Conservation (phyloP, 345 rosid genomes). For the Eucalyptus cloeziana region DNA sequence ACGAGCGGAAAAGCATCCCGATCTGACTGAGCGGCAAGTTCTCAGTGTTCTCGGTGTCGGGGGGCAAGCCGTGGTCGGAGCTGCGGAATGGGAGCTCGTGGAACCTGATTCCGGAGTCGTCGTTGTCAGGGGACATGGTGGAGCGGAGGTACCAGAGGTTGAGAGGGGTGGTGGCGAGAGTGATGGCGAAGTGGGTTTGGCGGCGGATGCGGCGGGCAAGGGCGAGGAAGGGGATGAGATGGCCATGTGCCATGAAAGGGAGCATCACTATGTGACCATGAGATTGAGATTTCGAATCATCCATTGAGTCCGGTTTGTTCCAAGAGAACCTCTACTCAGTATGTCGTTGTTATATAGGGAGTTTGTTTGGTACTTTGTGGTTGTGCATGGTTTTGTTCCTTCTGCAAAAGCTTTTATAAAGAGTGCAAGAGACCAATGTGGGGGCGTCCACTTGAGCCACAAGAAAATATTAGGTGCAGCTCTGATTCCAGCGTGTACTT, state of each 20-base stretch:
- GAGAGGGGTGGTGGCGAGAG: constrained; percentile 29
- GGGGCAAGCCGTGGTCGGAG: constrained; percentile 25
- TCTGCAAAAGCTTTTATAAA: neutral
- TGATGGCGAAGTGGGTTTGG: constrained; percentile 10
- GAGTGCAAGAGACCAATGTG: neutral
- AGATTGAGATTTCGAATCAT: neutral
- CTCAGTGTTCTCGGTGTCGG: constrained; percentile 27
- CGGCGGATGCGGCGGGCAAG: constrained; percentile 4
- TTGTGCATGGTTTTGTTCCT: neutral
- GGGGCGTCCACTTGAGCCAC: too few species aligned
- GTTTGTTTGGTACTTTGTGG: neutral
- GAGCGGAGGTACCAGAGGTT: constrained; percentile 19
- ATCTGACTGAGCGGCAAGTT: neutral
- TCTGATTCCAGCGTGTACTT: too few species aligned
- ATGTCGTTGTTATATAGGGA: neutral
- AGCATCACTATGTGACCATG: constrained; percentile 6
- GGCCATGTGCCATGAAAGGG: constrained; percentile 13
- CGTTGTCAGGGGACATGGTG: neutral
- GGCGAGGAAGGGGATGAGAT: constrained; percentile 7
- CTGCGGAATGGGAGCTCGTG: constrained; percentile 17
- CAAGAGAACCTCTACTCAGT: neutral
- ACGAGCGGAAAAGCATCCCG: neutral
- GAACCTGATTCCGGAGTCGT: neutral
- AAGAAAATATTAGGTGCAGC: too few species aligned
- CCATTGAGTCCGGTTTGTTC: neutral